Base-by-base conservation (phyloP, 1,139 yeast genomes). In the Zygosaccharomyces pseudobailii region DNA sequence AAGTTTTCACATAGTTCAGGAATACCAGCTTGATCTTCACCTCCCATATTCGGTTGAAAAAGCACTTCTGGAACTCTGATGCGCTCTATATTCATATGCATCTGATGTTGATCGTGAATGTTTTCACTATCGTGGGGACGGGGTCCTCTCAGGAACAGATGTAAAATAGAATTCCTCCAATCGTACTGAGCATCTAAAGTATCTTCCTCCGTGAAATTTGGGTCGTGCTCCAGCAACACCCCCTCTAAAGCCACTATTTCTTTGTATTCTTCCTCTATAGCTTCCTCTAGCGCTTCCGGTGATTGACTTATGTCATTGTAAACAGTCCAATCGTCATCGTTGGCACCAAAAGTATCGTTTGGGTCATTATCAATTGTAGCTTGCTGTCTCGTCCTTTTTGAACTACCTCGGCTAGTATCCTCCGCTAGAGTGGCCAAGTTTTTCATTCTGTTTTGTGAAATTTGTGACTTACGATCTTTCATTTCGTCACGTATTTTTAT, bases 11-110 rank as follows among this genome's bases (percentile, higher is more conserved):
- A 76, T 37, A 89, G 68, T 66, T 94, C 98, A 19, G 78, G 65
- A 9, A 94, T 73, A 21, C 97, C 97, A 0, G 97, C 96, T 67
- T 90, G 97, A 65, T 94, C 98, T 30, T 89, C 72, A 10, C 98
- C 98, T 0, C 95, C 96, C 54, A 92, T 88, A 10, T 83, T 78
- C n/a, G 99, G 98, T 64, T 90, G 95, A 68, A 92, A 90, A 43
- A 88, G 64, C 1, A 90, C 83, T 66, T 94, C 99, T 0, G 97
- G 97, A 2, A 90, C 88, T 50, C 96, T 76, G 28, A 90, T 85
- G 49, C 98, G 76, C 67, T 94, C 99, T 28, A 90, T 76, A 65
- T 92, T 94, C 43, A 94, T 62, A 68, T 89, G 96, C 53, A 94
- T 73, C 68, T 92, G 97, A 67, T 90, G 95, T 44, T 84, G 87